Percentiles rank a stretch among this genome's conserved stretches.
Evolutionary conservation across 2,329 filamentous ascomycete species (phyloP).

Genomic region (Intubia oerlemansii): DNA sequence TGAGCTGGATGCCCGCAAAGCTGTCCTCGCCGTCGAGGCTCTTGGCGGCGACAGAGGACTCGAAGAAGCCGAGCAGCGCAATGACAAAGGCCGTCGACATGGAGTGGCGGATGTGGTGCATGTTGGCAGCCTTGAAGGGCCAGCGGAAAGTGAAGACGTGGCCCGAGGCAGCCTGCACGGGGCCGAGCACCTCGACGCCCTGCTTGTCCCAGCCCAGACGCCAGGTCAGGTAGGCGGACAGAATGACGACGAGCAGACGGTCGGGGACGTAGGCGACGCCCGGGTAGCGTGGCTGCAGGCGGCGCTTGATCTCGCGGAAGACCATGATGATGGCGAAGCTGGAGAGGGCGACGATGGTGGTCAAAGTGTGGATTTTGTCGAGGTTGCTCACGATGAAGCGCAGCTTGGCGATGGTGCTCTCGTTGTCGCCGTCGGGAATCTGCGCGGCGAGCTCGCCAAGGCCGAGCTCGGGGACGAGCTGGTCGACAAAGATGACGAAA

Average conservation of each 20-base stretch:
- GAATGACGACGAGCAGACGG: constrained; percentile 69
- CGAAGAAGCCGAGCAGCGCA: constrained; percentile 91
- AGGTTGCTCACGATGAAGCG: constrained; percentile 53
- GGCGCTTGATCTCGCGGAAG: constrained; percentile 67
- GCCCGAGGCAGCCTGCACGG: constrained; percentile 54
- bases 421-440: constrained; percentile 46
- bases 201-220: constrained; percentile 54
- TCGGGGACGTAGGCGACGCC: constrained; percentile 78
- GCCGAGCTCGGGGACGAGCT: constrained; percentile 78
- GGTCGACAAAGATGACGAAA: constrained; percentile 88
- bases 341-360: constrained; percentile 51
- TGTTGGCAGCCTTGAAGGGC: constrained; percentile 56
- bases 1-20: constrained; percentile 62
- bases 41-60: constrained; percentile 90
- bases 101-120: constrained; percentile 65
- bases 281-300: constrained; percentile 58
- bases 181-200: constrained; percentile 67
- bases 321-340: constrained; percentile 82
- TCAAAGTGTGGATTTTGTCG: constrained; percentile 47
- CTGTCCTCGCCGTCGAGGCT: constrained; percentile 51
- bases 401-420: constrained; percentile 71
- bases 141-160: constrained; percentile 61
- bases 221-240: constrained; percentile 66
- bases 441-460: constrained; percentile 44
- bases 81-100: constrained; percentile 88